Base-by-base conservation (phyloP, 805 yeast species). In the Sugiyamaella lignohabitans region DNA sequence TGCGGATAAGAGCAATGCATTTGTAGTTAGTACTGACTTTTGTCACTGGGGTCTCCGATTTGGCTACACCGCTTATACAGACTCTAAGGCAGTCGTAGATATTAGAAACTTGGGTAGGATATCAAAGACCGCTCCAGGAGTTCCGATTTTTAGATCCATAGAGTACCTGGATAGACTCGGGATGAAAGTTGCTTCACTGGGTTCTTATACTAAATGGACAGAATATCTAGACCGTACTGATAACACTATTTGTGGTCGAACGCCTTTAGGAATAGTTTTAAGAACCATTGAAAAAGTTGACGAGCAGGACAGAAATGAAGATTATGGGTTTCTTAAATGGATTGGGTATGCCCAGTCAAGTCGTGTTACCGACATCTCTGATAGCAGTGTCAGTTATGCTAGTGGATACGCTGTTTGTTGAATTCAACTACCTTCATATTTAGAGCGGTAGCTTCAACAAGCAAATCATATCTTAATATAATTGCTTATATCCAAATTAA, bases 181-280 rank as follows among this genome's bases (percentile, higher is more conserved):
- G 0, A 85, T 87, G 87, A 64, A 70, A 6, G 66, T 82, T 2
- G 70, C 83, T 0, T 63, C 79, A 0, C 35, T 49, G 8, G 89
- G 87, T 2, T 69, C 78, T 2, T 76, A 80, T 45, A 57, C 59
- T 1, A 65, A 65, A 5, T 93, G 95, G 87, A 72, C 70, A 44
- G 62, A 72, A 22, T 93, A 93, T 59, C 76, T 93, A 3, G 65
- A 66, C 4, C 55, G 53, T 1, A 87, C 98, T 0, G 87, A 83
- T 0, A 89, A 91, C 66, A 93, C 98, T 0, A 84, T 93, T 16
- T 93, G 98, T 65, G 98, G 98, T 0, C 84, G 88, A 49, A 80
- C 78, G 50, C 96, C 98, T 0, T 71, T 93, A 30, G 75, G 78
- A 1, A 69, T 87, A 5, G 61, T 91, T 17, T 60, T 91, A 43